Conservation (phyloP, 148 eudicot genomes). For the Vaccinium myrtillus region DNA sequence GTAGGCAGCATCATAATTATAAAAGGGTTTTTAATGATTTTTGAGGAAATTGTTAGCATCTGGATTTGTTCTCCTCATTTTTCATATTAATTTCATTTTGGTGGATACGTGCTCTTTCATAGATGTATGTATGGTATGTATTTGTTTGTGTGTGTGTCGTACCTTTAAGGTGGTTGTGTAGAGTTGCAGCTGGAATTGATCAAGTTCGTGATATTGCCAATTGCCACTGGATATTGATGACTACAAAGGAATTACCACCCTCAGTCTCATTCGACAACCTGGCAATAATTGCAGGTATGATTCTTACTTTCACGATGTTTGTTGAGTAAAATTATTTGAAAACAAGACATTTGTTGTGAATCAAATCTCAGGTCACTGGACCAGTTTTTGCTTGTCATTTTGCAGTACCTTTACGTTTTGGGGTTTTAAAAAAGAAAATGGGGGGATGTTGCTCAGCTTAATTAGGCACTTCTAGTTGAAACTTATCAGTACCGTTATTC, state of each 20-base stretch:
- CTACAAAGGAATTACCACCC: background rate
- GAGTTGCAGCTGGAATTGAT: background rate
- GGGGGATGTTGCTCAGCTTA: no score
- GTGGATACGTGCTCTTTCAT: background rate
- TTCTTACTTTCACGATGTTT: background rate
- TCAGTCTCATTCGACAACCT: background rate
- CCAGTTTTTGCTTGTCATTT: background rate
- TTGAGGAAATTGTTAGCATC: background rate
- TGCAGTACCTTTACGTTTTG: background rate
- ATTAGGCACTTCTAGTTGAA: no score
- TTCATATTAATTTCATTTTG: background rate
- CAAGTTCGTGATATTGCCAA: background rate
- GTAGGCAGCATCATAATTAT: slow-evolving; percentile 17
- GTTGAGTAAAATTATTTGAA: background rate
- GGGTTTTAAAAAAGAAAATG: no score
- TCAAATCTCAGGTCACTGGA: background rate
- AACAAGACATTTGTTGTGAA: background rate
- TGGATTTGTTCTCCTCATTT: background rate
- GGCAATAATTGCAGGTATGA: background rate
- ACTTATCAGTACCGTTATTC: background rate
- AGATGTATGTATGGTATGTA: background rate
- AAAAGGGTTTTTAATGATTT: slow-evolving; percentile 3
- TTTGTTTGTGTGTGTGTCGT: background rate
- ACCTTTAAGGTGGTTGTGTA: background rate
- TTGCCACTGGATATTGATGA: background rate